Evolutionary conservation across 768 basidiomycete genomes (phyloP), one percentile per base, ranked within the genome.

Genomic region (Austroboletus eburneus): DNA sequence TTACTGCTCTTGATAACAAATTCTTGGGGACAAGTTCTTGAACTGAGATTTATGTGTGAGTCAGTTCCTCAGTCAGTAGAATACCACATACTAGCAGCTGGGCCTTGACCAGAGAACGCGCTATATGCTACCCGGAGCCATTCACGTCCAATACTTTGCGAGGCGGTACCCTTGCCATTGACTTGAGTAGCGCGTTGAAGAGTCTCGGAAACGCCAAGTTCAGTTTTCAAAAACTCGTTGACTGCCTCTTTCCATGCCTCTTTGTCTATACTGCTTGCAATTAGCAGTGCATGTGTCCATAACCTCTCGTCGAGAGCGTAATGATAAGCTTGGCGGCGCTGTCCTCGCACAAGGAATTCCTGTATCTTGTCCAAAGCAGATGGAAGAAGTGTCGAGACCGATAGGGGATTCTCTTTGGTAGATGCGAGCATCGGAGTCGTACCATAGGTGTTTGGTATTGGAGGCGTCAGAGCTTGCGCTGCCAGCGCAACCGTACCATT

Each of bases 211-310:
- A 62, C 58, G 1, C 78, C 77, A 3, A 98, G 71, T 60, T 96
- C 95, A 14, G 78, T 73, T 27, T 78, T 79, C 29, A 94, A 64
- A 58, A 98, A 99, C 49, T 94, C 89, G 36, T 77, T 79, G 0
- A 91, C 87, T 12, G 86, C 87, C 50, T 92, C 91, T 58, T 88
- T 89, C 92, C 92, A 98, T 2, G 89, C 76, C 23, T 96, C 93
- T 56, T 88, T 90, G 64, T 95, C 95, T 42, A 96, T 78, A 45
- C 88, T 86, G 58, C 89, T 94, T 9, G 95, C 83, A 52, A 99
- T 92, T 45, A 98, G 67, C 79, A 98, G 81, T 2, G 96, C 95
- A 65, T 99, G 96, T 1, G 91, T 83, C 94, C 95, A 99, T 34
- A 98, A 66, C 58, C 80, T 86, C 65, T 92, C 80, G 48, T 94